Percentiles rank a stretch among this genome's conserved stretches.
These are phyloP conservation scores for Trichosporon coremiiforme DNA, from an alignment of 1,284 basidiomycete species.

Conservation along the genomic window DNA sequence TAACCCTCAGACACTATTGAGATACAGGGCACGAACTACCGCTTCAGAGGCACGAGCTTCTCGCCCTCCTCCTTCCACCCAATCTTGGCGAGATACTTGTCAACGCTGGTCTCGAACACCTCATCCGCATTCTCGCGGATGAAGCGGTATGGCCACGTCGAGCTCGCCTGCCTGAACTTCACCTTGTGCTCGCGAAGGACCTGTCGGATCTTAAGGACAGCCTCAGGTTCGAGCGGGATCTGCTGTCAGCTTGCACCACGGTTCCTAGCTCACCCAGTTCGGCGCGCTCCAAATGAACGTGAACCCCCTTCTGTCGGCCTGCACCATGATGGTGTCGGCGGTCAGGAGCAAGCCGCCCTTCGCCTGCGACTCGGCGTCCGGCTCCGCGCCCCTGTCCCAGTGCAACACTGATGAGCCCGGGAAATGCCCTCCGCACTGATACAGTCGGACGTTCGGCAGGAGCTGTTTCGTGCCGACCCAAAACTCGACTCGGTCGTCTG, in stretches of 20 bases:
- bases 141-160: constrained; percentile 49
- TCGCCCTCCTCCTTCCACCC: constrained; percentile 44
- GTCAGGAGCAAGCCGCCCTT: constrained; percentile 47
- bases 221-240: constrained; percentile 51
- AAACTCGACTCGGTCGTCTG: constrained; percentile 40
- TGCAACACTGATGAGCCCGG: constrained; percentile 51
- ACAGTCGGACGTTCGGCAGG: constrained; percentile 39
- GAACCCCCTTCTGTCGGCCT: constrained; percentile 47
- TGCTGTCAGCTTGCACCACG: constrained; percentile 19
- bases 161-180: constrained; percentile 46
- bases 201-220: constrained; percentile 38
- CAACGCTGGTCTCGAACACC: constrained; percentile 42
- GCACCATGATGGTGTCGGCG: constrained; percentile 55
- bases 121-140: constrained; percentile 45
- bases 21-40: background rate
- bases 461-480: constrained; percentile 39
- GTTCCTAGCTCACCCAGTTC: constrained; percentile 45
- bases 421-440: constrained; percentile 56
- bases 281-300: constrained; percentile 55
- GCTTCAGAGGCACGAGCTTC: constrained; percentile 19
- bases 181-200: constrained; percentile 31
- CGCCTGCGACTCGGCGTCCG: constrained; percentile 38
- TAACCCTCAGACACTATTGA: no score
- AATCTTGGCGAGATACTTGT: constrained; percentile 39
- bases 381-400: constrained; percentile 52